These are phyloP conservation scores for Paracamarosporium sp. DNA, from an alignment of 2,329 filamentous ascomycete genomes.

Conservation along the genomic window DNA sequence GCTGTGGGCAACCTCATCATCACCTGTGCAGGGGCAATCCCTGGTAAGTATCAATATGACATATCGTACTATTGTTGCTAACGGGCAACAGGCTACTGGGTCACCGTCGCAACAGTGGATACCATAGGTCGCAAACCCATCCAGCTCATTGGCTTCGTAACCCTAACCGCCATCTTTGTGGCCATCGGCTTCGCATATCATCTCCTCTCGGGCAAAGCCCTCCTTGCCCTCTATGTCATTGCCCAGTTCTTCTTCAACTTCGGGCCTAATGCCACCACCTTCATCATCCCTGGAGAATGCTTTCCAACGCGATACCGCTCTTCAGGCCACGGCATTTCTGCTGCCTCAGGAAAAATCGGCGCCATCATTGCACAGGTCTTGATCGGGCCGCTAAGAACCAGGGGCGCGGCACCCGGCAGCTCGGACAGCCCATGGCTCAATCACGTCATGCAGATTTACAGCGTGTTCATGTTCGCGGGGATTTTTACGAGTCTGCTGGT, in stretches of 20 bases:
- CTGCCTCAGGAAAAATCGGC: conserved; percentile 56
- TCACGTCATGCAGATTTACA: conserved; percentile 76
- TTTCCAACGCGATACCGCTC: conserved; percentile 58
- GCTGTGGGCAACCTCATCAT: conserved; percentile 81
- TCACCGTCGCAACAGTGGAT: conserved; percentile 76
- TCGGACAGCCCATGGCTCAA: conserved; percentile 68
- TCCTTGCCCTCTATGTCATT: conserved; percentile 57
- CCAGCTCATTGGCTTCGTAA: conserved; percentile 64
- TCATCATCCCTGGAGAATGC: conserved; percentile 59
- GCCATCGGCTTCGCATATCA: conserved; percentile 58
- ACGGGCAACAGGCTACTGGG: conserved; percentile 68
- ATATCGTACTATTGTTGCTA: background rate
- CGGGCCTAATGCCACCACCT: conserved; percentile 59
- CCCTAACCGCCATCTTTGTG: conserved; percentile 57
- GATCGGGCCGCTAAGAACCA: conserved; percentile 59
- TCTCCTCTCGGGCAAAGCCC: conserved; percentile 48
- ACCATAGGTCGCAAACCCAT: conserved; percentile 79
- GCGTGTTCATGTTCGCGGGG: conserved; percentile 78
- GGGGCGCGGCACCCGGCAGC: conserved; percentile 62
- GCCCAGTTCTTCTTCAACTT: conserved; percentile 62
- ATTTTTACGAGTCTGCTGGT: conserved; percentile 71
- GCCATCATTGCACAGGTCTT: conserved; percentile 58
- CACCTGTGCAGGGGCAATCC: conserved; percentile 78
- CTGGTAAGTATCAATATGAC: conserved; percentile 50
- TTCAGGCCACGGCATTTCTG: conserved; percentile 57